Conservation (phyloP, 2,329 filamentous ascomycete species). For the Epichloe typhina region DNA sequence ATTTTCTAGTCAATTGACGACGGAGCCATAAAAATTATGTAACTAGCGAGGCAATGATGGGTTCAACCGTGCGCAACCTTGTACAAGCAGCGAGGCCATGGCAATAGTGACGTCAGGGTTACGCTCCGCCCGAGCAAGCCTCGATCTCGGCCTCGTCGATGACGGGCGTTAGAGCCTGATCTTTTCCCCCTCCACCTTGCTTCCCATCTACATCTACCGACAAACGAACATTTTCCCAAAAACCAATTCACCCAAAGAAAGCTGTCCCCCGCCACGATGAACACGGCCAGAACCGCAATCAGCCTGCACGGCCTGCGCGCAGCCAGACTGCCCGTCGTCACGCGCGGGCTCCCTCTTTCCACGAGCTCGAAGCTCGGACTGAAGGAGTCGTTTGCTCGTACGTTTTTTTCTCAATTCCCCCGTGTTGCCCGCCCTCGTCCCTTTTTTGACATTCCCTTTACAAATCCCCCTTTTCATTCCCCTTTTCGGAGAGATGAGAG, state of each 20-base stretch:
- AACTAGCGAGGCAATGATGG: slow-evolving; percentile 1
- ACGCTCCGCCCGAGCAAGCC: neutral
- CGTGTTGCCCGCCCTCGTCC: too few relatives aligned
- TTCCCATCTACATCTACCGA: neutral
- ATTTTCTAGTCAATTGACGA: neutral
- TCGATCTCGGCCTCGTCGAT: too few relatives aligned
- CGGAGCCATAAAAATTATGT: neutral
- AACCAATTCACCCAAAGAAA: neutral
- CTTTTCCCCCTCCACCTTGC: neutral
- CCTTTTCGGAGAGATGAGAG: too few relatives aligned
- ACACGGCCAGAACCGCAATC: neutral
- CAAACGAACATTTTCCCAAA: neutral
- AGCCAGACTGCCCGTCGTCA: slow-evolving; percentile 10
- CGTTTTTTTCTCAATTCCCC: slow-evolving; percentile 4
- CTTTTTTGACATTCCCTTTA: too few relatives aligned
- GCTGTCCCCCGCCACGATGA: neutral
- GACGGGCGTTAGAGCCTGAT: neutral
- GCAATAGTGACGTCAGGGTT: slow-evolving; percentile 10
- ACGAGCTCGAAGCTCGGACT: slow-evolving; percentile 17
- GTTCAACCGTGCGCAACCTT: neutral
- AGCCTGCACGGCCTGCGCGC: slow-evolving; percentile 13
- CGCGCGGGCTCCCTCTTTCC: slow-evolving; percentile 14
- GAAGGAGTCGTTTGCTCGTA: slow-evolving; percentile 26
- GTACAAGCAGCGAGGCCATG: neutral
- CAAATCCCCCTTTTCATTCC: too few relatives aligned